phyloP scores from a whole-genome alignment of 805 yeast species.

The Schizosaccharomyces octosporus region DNA sequence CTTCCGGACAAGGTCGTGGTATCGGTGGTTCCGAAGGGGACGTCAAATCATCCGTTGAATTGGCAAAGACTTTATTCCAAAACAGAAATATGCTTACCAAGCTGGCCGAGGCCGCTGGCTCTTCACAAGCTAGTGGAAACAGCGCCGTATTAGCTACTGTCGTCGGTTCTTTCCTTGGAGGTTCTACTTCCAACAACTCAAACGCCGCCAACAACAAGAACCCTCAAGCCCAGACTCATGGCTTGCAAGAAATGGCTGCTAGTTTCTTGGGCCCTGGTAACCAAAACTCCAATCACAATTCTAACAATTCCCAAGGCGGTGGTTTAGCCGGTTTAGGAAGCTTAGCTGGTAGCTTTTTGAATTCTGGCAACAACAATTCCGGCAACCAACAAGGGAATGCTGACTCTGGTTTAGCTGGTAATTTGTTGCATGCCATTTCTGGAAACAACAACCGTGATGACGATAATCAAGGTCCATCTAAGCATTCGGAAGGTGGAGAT shows the following conservation, averaged over 20 bases:
- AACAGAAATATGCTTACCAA: neutral
- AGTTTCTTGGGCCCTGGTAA: neutral
- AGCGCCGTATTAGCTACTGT: neutral
- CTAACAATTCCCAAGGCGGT: neutral
- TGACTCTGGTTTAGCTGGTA: no score
- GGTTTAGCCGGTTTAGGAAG: neutral
- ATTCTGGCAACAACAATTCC: neutral
- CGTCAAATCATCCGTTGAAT: neutral
- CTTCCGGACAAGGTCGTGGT: neutral
- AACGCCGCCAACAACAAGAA: neutral
- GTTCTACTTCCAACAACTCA: neutral
- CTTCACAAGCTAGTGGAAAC: neutral
- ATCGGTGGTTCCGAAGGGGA: no score
- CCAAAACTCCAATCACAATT: neutral
- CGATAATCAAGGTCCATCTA: neutral
- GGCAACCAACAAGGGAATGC: neutral
- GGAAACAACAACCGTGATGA: conserved; percentile 11
- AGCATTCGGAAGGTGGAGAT: neutral
- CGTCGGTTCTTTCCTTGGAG: neutral
- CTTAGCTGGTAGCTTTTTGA: neutral
- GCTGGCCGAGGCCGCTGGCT: neutral
- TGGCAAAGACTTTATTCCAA: neutral
- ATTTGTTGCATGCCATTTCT: neutral
- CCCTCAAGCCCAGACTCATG: neutral
- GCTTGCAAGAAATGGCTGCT: neutral